These are phyloP conservation scores for Capsicum baccatum DNA, from an alignment of 257 asterid species.

Conservation along the genomic window DNA sequence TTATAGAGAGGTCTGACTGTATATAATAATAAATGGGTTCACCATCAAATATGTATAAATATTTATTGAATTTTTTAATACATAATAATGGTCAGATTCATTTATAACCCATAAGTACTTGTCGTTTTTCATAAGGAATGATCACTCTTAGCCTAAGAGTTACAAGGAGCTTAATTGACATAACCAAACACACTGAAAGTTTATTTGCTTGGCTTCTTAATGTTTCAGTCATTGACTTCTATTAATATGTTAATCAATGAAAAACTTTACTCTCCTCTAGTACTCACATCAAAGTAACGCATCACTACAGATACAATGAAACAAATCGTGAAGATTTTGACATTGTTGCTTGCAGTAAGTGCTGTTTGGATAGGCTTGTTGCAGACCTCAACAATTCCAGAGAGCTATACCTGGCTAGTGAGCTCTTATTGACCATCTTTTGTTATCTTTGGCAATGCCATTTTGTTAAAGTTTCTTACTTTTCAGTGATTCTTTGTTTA, in stretches of 20 bases:
- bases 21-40: too few relatives aligned
- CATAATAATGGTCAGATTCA: too few relatives aligned
- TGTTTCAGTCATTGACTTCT: not conserved
- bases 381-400: conserved; percentile 61
- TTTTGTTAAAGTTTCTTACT: not conserved
- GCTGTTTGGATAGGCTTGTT: conserved; percentile 74
- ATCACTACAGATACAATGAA: conserved; percentile 55
- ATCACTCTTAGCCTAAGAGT: too few relatives aligned
- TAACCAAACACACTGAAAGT: not conserved
- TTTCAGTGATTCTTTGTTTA: not conserved
- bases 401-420: conserved; percentile 78
- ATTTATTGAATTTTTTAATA: too few relatives aligned
- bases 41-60: too few relatives aligned
- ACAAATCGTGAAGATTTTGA: conserved; percentile 70
- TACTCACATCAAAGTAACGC: not conserved
- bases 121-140: too few relatives aligned
- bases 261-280: not conserved
- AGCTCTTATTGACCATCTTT: conserved; percentile 39
- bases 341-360: conserved; percentile 57
- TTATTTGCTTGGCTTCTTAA: not conserved
- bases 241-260: not conserved
- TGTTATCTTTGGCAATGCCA: not conserved
- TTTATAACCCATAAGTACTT: too few relatives aligned
- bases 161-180: too few relatives aligned
- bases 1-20: too few relatives aligned